Base-by-base conservation (phyloP, 257 asterid genomes). In the Solanum verrucosum region DNA sequence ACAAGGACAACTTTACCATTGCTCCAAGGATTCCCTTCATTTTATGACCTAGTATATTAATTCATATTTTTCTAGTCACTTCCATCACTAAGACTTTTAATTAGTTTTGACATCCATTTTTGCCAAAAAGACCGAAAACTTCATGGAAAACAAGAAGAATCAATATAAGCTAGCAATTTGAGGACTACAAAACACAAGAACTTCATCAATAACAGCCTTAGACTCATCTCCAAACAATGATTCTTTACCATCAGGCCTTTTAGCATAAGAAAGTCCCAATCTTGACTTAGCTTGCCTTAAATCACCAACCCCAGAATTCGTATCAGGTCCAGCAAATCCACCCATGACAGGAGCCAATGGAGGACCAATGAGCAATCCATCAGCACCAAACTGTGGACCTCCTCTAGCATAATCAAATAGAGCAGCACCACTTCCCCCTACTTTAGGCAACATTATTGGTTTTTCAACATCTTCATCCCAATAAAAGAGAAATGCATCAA, bases 391-490 rank as follows among this genome's bases (percentile, higher is more conserved):
- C 70, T 96, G 98, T 2, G 98, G 99, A 25, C 99, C 99, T 3
- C 98, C 98, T 38, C 98, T 93, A 5, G 98, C 99, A 25, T 95
- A 96, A 85, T 96, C 98, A 87, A 96, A 95, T 52, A 96, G 94
- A 74, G 98, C 98, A 6, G 98, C 99, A 0, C 99, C 98, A 49
- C 98, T 96, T 49, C 98, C 99, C 29, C 98, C 98, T 56, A 96
- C 96, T 89, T 96, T 94, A 1, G 98, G 95, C 88, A 95, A 85
- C 60, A 93, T 65, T 71, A 92, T 86, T 18, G 97, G 97, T 3
- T 79, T 14, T 7, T 87, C 74, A 23, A 23, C 89, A 18, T 90
- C 37, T 10, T 88, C 85, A 1, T 85, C 86, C 99, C 99, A 95
- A 33, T 95, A 95, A 90, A 95, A 95, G 67, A 96, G 93, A 88